Base-by-base conservation (phyloP, 805 yeast genomes). In the Pichia cabralensis region DNA sequence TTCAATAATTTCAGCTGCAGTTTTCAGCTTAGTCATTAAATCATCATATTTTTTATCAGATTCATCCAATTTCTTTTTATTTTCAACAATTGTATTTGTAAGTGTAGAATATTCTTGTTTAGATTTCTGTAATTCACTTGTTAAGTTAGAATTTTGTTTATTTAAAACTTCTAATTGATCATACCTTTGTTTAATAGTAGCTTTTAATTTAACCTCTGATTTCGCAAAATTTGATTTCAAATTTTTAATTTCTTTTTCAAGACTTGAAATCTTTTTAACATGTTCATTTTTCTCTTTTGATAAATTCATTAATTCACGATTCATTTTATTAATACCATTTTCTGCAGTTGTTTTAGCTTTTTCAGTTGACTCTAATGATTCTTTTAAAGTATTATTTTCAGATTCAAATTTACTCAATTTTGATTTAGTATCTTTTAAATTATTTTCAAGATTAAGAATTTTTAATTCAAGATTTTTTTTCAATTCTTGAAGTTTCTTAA, bases 291-390 rank as follows among this genome's bases (percentile, higher is more conserved):
- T 77, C 22, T 74, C 74, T 36, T 71, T 73, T 0, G 75, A 67
- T 28, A 85, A 60, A 31, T 69, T 69, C 54, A 84, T 71, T 21
- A 88, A 60, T 43, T 88, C 97, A 26, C 89, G 64, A 35, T 79
- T 80, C 95, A 88, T 82, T 46, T 85, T 86, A 51, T 86, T 86
- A 33, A 88, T 78, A 4, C 95, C 96, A 39, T 74, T 78, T 48
- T 88, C 96, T 1, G 89, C 81, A 43, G 56, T 60, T 32, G 38
- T 46, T 41, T 59, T 68, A 47, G 48, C 61, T 19, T 52, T 46
- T n/a, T 60, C 60, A n/a, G 60, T 46, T 2, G 46, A 30, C 2
- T 40, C 32, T 1, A 66, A 41, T 9, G 52, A 53, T 1, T 50
- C 52, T 13, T 57, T 53, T 7, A 65, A 45, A 12, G 47, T 48